These are phyloP conservation scores for Neurospora sp. DNA, from an alignment of 495 filamentous ascomycete genomes.

Conservation along the genomic window DNA sequence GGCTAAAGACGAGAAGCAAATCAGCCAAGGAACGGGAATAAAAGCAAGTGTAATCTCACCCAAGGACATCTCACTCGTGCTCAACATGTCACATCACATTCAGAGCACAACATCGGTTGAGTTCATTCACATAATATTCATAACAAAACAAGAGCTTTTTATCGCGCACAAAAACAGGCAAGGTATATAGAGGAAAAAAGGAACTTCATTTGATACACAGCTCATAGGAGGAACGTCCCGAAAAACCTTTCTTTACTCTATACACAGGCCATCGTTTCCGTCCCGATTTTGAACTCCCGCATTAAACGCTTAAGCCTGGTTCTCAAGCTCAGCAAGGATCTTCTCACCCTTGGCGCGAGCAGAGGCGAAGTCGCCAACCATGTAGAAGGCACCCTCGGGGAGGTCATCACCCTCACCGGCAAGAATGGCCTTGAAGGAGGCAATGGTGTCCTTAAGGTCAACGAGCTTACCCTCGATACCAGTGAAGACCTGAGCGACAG, in stretches of 20 bases:
- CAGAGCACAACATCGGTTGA: not conserved
- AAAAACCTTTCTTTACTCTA: constrained; percentile 24
- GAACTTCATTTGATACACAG: constrained; percentile 29
- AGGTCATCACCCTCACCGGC: constrained; percentile 90
- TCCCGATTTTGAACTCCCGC: constrained; percentile 32
- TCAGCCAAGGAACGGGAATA: not conserved
- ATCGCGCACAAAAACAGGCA: not conserved
- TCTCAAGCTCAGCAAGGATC: constrained; percentile 93
- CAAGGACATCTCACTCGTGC: not conserved
- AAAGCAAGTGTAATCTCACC: not conserved
- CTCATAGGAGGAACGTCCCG: constrained; percentile 27
- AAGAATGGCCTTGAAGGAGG: constrained; percentile 95
- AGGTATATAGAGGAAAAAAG: not conserved
- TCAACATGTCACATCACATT: not conserved
- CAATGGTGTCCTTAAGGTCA: constrained; percentile 95
- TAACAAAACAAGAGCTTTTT: not conserved
- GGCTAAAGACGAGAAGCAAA: not conserved
- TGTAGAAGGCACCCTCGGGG: constrained; percentile 94
- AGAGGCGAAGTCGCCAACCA: constrained; percentile 93
- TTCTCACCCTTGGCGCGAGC: constrained; percentile 97
- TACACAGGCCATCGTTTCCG: constrained; percentile 27
- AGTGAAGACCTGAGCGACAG: constrained; percentile 97
- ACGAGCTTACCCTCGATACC: constrained; percentile 97
- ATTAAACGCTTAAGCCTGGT: constrained; percentile 39
- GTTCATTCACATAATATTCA: not conserved